A percentile compares a stretch with the other conserved stretches of the same genome.
Conservation (phyloP, 2,329 filamentous ascomycete genomes). For the Talaromyces verruculosus region DNA sequence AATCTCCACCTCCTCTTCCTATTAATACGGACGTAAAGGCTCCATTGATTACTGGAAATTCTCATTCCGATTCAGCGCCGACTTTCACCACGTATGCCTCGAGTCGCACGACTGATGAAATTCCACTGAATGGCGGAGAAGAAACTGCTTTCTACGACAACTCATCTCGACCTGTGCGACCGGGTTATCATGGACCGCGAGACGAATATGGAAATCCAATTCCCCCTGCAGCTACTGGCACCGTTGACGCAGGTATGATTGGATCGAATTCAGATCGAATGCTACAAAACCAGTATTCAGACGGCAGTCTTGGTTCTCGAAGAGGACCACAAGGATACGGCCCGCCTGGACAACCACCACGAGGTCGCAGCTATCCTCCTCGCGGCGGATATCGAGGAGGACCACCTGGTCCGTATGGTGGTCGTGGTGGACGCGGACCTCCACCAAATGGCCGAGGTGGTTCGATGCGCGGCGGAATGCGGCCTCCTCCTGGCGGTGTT, state of each 20-base stretch:
- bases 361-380: constrained; percentile 54
- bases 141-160: constrained; percentile 1
- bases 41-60: constrained; percentile 58
- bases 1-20: constrained; percentile 52
- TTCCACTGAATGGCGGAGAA: background rate
- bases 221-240: constrained; percentile 31
- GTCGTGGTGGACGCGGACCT: constrained; percentile 41
- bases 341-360: constrained; percentile 32
- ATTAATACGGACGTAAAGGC: constrained; percentile 56
- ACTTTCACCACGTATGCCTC: constrained; percentile 49
- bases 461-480: constrained; percentile 36
- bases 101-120: constrained; percentile 18
- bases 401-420: constrained; percentile 29
- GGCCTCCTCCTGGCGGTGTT: constrained; percentile 43
- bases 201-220: constrained; percentile 46
- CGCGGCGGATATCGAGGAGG: constrained; percentile 38
- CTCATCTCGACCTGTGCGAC: constrained; percentile 12
- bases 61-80: constrained; percentile 46
- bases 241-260: constrained; percentile 37
- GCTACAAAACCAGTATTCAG: constrained; percentile 49
- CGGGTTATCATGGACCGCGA: constrained; percentile 38
- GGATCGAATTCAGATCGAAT: constrained; percentile 43
- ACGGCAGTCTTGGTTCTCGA: constrained; percentile 47
- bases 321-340: constrained; percentile 47
- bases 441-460: constrained; percentile 47